Percentiles rank a stretch among this genome's conserved stretches.
Conservation (phyloP, 2,329 filamentous ascomycete genomes). For the Rhynchosporium agropyri region DNA sequence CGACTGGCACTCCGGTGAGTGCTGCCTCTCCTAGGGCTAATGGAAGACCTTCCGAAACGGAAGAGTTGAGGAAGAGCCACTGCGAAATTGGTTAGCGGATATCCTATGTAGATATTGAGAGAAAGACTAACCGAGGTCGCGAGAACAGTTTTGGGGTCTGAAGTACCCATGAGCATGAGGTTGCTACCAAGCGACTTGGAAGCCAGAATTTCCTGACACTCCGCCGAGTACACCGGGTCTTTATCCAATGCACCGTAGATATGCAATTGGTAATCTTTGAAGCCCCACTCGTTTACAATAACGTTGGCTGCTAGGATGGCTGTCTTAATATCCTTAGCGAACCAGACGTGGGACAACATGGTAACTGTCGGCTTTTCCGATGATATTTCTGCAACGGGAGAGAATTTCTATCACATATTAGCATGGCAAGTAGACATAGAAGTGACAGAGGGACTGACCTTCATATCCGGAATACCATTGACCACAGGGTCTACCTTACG, state of each 20-base stretch:
- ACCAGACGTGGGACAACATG: conserved; percentile 64
- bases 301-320: conserved; percentile 65
- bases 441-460: not conserved
- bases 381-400: conserved; percentile 60
- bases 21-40: conserved; percentile 62
- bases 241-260: conserved; percentile 67
- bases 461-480: conserved; percentile 45
- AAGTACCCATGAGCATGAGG: conserved; percentile 46
- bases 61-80: conserved; percentile 59
- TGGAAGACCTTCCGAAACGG: conserved; percentile 57
- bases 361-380: conserved; percentile 62
- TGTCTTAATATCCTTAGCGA: conserved; percentile 63
- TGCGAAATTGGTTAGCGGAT: conserved; percentile 21
- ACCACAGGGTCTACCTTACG: conserved; percentile 66
- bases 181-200: conserved; percentile 38
- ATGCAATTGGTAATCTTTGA: conserved; percentile 63
- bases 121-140: conserved; percentile 31
- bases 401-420: conserved; percentile 49
- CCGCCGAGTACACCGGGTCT: conserved; percentile 61
- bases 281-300: conserved; percentile 68
- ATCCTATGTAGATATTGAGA: not conserved
- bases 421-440: not conserved
- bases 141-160: conserved; percentile 47
- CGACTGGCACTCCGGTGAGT: conserved; percentile 57
- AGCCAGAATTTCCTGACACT: conserved; percentile 51